A percentile compares a stretch with the other conserved stretches of the same genome.
Evolutionary conservation across 2,329 filamentous ascomycete species (phyloP).

Genomic region (Verticillium longisporum): DNA sequence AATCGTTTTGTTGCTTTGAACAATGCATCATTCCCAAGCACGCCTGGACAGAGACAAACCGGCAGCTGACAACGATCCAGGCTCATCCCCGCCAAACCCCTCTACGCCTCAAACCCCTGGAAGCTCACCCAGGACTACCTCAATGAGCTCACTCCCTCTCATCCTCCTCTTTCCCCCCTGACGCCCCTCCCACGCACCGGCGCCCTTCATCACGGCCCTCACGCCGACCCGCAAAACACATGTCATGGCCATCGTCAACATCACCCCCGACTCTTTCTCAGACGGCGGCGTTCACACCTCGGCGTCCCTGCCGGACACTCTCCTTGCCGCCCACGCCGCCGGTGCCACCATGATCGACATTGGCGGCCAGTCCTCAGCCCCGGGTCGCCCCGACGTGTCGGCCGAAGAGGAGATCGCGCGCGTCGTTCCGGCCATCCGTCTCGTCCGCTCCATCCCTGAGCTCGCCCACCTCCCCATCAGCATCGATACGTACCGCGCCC

Average conservation of each 20-base stretch:
- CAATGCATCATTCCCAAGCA: no score
- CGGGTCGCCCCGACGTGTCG: conserved; percentile 61
- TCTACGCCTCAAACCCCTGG: conserved; percentile 50
- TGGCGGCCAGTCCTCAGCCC: conserved; percentile 88
- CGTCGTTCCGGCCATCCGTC: conserved; percentile 69
- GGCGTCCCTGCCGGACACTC: conserved; percentile 48
- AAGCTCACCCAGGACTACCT: conserved; percentile 55
- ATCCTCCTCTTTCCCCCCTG: conserved; percentile 48
- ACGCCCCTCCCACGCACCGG: conserved; percentile 48
- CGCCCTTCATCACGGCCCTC: conserved; percentile 44
- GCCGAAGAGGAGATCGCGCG: conserved; percentile 69
- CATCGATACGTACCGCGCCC: conserved; percentile 86
- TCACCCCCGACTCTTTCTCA: conserved; percentile 95
- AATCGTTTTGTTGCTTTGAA: background rate
- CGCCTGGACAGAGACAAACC: no score
- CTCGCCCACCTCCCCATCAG: conserved; percentile 64
- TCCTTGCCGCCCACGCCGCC: conserved; percentile 53
- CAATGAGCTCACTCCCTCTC: conserved; percentile 45
- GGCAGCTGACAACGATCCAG: conserved; percentile 22
- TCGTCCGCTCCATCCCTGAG: conserved; percentile 62
- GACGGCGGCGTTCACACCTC: conserved; percentile 66
- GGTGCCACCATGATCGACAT: conserved; percentile 86
- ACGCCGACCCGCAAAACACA: conserved; percentile 57
- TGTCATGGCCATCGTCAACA: conserved; percentile 90
- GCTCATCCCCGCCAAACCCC: conserved; percentile 46